These are phyloP conservation scores for Sphagnum contortum DNA, from an alignment of 225 moss, liverwort and hornwort species.

Conservation along the genomic window DNA sequence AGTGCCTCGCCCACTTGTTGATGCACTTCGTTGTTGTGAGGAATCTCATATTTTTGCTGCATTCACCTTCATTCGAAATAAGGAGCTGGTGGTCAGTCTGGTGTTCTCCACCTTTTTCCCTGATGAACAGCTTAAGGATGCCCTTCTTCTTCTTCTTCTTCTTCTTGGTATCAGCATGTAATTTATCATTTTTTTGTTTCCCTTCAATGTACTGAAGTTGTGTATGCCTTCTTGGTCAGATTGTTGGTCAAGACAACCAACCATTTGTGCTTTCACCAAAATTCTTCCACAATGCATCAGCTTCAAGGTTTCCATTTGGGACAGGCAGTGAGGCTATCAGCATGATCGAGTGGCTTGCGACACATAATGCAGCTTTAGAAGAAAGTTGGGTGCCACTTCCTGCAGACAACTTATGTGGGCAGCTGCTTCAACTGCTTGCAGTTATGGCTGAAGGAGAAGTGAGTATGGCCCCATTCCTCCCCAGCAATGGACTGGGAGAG, in stretches of 20 bases:
- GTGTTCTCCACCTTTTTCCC: not conserved
- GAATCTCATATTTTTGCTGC: slow-evolving; percentile 80
- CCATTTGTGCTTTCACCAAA: slow-evolving; percentile 81
- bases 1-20: slow-evolving; percentile 50
- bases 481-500: slow-evolving; percentile 78
- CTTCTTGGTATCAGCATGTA: not conserved
- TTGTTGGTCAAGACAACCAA: slow-evolving; percentile 55
- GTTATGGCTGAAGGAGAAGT: slow-evolving; percentile 57
- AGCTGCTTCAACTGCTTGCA: slow-evolving; percentile 84
- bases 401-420: slow-evolving; percentile 59
- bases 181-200: too few relatives aligned
- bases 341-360: slow-evolving; percentile 49
- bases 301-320: slow-evolving; percentile 73
- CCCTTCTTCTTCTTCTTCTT: not conserved
- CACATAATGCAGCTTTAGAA: slow-evolving; percentile 44
- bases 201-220: too few relatives aligned
- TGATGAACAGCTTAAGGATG: too few relatives aligned
- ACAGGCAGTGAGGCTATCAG: slow-evolving; percentile 53
- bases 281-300: slow-evolving; percentile 69
- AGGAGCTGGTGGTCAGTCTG: slow-evolving; percentile 62
- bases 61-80: slow-evolving; percentile 68
- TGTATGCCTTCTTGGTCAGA: slow-evolving; percentile 17
- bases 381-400: slow-evolving; percentile 75
- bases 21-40: slow-evolving; percentile 68
- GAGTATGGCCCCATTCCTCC: slow-evolving; percentile 56